Conservation (phyloP, 2,329 filamentous ascomycete genomes). For the Ophiocordyceps sinensis region DNA sequence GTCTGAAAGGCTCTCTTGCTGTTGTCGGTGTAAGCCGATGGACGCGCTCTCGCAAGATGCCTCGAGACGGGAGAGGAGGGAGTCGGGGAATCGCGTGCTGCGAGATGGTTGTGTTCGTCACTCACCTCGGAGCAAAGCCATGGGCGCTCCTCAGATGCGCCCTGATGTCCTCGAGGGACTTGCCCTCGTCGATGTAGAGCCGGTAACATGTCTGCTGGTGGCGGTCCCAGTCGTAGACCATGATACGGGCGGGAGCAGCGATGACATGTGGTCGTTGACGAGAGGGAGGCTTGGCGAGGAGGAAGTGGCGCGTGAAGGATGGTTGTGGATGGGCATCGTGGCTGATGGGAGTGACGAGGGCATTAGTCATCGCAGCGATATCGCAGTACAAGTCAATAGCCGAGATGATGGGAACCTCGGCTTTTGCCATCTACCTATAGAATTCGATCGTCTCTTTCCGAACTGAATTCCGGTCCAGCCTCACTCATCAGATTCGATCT, state of each 20-base stretch:
- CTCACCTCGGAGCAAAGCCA: constrained; percentile 58
- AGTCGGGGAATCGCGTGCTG: too few species aligned
- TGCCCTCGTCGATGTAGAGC: constrained; percentile 65
- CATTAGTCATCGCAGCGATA: background rate
- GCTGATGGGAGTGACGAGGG: background rate
- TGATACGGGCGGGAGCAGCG: constrained; percentile 12
- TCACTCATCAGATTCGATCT: too few species aligned
- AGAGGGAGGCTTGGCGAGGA: background rate
- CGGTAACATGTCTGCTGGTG: constrained; percentile 30
- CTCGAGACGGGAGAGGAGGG: background rate
- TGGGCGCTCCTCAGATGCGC: constrained; percentile 50
- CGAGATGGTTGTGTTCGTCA: constrained; percentile 23
- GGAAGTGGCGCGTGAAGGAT: background rate
- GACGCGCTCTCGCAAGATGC: background rate
- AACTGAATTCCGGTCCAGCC: too few species aligned
- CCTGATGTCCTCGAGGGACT: constrained; percentile 60
- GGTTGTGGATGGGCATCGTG: background rate
- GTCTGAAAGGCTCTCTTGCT: constrained; percentile 66
- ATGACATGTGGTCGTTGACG: background rate
- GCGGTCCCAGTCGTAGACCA: constrained; percentile 33
- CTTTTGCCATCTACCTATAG: too few species aligned
- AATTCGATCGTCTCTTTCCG: too few species aligned
- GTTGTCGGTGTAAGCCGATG: constrained; percentile 7
- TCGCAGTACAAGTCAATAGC: background rate
- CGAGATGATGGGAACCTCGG: background rate